Base-by-base conservation (phyloP, 129 eudicot genomes). In the Apium graveolens region DNA sequence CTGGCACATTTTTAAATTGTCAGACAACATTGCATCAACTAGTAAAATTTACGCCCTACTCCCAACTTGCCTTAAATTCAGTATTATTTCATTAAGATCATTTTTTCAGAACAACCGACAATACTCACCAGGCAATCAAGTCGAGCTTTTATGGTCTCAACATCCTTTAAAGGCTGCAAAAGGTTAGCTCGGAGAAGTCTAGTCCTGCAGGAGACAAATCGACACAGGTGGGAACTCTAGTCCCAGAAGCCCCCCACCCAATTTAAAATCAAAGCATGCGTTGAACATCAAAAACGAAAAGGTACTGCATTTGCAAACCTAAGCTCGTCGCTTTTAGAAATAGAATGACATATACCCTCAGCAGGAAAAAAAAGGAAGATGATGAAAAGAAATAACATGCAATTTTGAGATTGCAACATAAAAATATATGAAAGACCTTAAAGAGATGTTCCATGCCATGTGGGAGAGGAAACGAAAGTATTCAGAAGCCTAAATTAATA, bases 181-280 rank as follows among this genome's bases (percentile, higher is more conserved):
- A 95, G 97, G 82, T 95, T 95, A 71, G 99, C 99, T 43, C 99
- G 94, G 71, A 95, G 93, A 82, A 95, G 99, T 82, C 99, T 87
- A 39, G 96, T 91, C 87, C 99, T 95, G 96, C 87, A 79, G 34
- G 49, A 86, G 63, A 76, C 29, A 5, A 13, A 31, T 32, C 6
- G 20, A 10, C 75, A 39, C 11, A 42, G 26, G 35, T 72, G 76
- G 42, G 76, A 42, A 41, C 32, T 39, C 76, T 39, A 42, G 53
- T 72, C 55, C 53, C 45, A 71, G 27, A 71, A 71, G 73, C 21
- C 5, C 42, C 46, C 16, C 75, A 2, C 44, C n/a, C 75, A 71
- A 71, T n/a, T 35, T 17, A 11, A 37, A 38, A 11, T 9, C 14
- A 71, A 11, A 60, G 17, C 32, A 9, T 26, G 65, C 34, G 11